Evolutionary conservation across 352 stramenopile genomes (phyloP).

Genomic region (Globisporangium iwayamae): DNA sequence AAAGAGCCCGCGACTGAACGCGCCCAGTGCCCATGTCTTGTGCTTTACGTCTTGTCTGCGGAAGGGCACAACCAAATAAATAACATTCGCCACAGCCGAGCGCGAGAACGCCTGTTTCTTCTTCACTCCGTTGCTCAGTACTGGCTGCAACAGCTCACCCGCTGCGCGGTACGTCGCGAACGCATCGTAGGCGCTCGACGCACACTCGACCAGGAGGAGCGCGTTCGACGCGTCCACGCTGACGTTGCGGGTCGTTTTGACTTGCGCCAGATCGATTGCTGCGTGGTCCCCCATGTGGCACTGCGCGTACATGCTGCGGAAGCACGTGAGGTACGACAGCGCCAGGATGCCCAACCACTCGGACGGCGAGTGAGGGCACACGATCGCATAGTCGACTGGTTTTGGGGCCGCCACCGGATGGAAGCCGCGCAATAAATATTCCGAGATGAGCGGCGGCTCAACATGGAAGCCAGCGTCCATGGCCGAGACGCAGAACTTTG

Average conservation of each 20-base stretch:
- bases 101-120: conserved; percentile 62
- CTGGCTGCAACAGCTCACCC: conserved; percentile 47
- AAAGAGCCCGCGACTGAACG: conserved; percentile 61
- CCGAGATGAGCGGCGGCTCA: conserved; percentile 52
- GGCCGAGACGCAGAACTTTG: conserved; percentile 49
- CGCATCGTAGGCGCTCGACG: conserved; percentile 41
- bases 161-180: conserved; percentile 65
- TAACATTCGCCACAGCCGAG: conserved; percentile 57
- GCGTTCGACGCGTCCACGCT: conserved; percentile 52
- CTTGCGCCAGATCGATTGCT: conserved; percentile 37
- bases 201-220: conserved; percentile 57
- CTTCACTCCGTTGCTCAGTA: conserved; percentile 47
- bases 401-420: conserved; percentile 60
- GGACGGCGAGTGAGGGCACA: conserved; percentile 64
- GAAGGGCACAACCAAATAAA: conserved; percentile 71
- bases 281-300: conserved; percentile 66
- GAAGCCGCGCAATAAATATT: conserved; percentile 74
- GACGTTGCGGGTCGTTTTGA: conserved; percentile 36
- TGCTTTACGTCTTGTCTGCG: conserved; percentile 63
- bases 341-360: conserved; percentile 70
- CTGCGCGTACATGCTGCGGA: conserved; percentile 66
- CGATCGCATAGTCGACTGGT: conserved; percentile 67
- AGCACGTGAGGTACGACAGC: conserved; percentile 68
- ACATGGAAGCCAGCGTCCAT: conserved; percentile 52
- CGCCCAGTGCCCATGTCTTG: conserved; percentile 65